Base-by-base conservation (phyloP, 768 basidiomycete species). In the Agrocybe praecox region DNA sequence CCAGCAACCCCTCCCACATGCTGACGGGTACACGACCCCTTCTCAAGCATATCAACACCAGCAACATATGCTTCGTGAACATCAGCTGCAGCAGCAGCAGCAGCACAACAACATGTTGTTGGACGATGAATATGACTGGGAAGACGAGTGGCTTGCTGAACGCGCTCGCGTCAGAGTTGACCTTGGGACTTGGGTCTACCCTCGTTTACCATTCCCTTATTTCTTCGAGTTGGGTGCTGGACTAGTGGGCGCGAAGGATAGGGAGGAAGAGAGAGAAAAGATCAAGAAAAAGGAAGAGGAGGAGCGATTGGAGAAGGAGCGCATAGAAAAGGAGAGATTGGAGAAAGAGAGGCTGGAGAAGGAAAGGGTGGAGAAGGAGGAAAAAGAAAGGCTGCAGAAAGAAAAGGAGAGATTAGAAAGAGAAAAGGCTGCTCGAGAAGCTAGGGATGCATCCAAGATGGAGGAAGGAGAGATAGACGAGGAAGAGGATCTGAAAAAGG, bases 171-270 rank as follows among this genome's bases (percentile, higher is more conserved):
- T 70, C 21, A 61, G 62, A 19, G 70, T 80, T 11, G 71, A 80
- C 60, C 68, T 88, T 12, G 86, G 86, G 36, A 83, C 83, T 22
- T 88, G 75, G 67, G 80, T 88, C 46, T 82, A 76, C 52, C 86
- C 86, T 1, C 69, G 72, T 42, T 69, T 81, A 43, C 86, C 86
- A 23, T 85, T 88, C 68, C 86, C 86, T 18, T 86, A 79, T 67
- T 73, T 73, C 62, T 81, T 81, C 62, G 75, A 76, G 46, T 59
- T 73, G 52, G 75, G 70, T 6, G 61, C 55, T 17, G 69, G 69
- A 36, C 55, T 67, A 23, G 65, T 64, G 18, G 63, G 57, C 23
- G 36, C 50, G 49, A 67, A 61, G 53, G 64, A 63, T 46, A 53
- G 64, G 21, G 62, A 62, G 45, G 65, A 67, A 34, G 60, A 56